Percentiles rank a stretch among this genome's conserved stretches.
Evolutionary conservation across 768 basidiomycete species (phyloP).

Genomic region (Boletus pseudo-olivaceus): DNA sequence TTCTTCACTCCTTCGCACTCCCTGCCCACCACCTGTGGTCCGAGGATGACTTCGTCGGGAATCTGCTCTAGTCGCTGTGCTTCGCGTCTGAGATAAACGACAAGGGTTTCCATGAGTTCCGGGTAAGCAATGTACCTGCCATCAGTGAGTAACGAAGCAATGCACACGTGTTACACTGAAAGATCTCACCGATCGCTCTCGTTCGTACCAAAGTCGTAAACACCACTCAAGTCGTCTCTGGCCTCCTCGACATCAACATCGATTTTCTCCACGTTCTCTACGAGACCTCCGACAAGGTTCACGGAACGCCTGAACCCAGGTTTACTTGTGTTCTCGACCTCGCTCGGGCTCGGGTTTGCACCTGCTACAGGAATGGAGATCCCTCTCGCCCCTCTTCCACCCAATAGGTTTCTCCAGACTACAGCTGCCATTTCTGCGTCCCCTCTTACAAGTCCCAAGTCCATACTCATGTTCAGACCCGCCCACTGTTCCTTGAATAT

Average conservation of each 20-base stretch:
- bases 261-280: slow-evolving; percentile 57
- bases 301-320: slow-evolving; percentile 54
- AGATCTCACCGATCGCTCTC: slow-evolving; percentile 38
- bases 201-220: slow-evolving; percentile 60
- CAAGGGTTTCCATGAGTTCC: slow-evolving; percentile 66
- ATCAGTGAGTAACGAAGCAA: slow-evolving; percentile 2
- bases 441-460: slow-evolving; percentile 68
- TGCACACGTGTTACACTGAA: not conserved
- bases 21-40: slow-evolving; percentile 30
- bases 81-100: slow-evolving; percentile 70
- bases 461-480: slow-evolving; percentile 75
- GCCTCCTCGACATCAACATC: slow-evolving; percentile 56
- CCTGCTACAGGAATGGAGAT: slow-evolving; percentile 38
- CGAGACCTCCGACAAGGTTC: slow-evolving; percentile 66
- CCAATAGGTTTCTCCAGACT: slow-evolving; percentile 90
- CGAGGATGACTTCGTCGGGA: slow-evolving; percentile 39
- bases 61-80: slow-evolving; percentile 60
- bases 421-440: slow-evolving; percentile 85
- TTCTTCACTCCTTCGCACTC: slow-evolving; percentile 32
- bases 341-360: slow-evolving; percentile 7
- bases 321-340: not conserved
- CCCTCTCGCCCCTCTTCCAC: slow-evolving; percentile 75
- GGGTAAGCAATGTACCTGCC: slow-evolving; percentile 73
- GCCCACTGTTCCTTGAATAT: slow-evolving; percentile 91
- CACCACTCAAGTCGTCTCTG: slow-evolving; percentile 65